A percentile compares a stretch with the other conserved stretches of the same genome.
Evolutionary conservation across 2,329 filamentous ascomycete species (phyloP).

Genomic region (Aspergillus hortae): DNA sequence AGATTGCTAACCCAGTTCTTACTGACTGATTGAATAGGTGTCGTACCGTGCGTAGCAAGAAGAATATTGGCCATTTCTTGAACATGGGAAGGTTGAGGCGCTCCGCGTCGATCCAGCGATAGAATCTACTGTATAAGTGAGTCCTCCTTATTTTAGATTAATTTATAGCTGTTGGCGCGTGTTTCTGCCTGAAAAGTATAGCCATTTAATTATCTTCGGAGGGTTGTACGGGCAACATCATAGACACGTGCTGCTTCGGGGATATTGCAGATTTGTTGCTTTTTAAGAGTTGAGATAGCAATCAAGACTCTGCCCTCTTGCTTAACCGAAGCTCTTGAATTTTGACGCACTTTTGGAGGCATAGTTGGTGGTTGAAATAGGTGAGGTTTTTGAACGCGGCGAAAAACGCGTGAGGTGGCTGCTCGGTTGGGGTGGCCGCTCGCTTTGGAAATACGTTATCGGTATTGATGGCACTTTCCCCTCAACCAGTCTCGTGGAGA

Average conservation of each 20-base stretch:
- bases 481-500: too few relatives aligned
- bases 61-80: constrained; percentile 12
- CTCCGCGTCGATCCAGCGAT: constrained; percentile 2
- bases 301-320: constrained; percentile 2
- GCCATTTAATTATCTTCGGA: too few relatives aligned
- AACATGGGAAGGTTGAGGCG: constrained; percentile 1
- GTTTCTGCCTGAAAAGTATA: too few relatives aligned
- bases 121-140: constrained; percentile 5
- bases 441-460: too few relatives aligned
- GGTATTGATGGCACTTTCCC: too few relatives aligned
- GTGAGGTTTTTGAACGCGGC: too few relatives aligned
- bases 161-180: neutral
- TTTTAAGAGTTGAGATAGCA: constrained; percentile 1
- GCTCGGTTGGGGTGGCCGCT: too few relatives aligned
- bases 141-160: constrained; percentile 6
- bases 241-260: constrained; percentile 5
- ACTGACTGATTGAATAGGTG: constrained; percentile 1
- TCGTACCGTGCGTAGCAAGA: neutral
- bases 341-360: constrained; percentile 2
- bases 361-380: constrained; percentile 3
- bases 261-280: neutral
- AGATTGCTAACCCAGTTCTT: constrained; percentile 10
- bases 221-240: too few relatives aligned
- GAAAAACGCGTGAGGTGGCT: too few relatives aligned
- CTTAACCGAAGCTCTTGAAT: neutral